Base-by-base conservation (phyloP, 345 rosid genomes). In the Streptanthus diversifolius region DNA sequence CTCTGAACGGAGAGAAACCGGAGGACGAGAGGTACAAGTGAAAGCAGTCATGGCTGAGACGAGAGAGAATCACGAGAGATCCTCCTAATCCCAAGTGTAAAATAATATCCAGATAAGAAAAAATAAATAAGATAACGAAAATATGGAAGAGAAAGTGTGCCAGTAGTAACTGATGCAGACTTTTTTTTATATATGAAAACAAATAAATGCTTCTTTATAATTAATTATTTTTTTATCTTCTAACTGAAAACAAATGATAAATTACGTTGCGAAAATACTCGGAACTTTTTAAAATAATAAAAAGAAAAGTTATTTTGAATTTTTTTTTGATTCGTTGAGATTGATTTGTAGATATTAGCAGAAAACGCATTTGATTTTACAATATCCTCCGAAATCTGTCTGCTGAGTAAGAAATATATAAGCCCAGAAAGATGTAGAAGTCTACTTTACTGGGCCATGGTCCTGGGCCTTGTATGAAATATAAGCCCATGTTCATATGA, bases 1-100 rank as follows among this genome's bases (percentile, higher is more conserved):
- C 11, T 78, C 73, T 11, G 72, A 68, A 25, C 63, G 77, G 79
- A 77, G 77, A 52, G 83, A 70, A 48, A 69, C 44, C 43, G 71
- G 74, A 29, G 64, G 33, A 53, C 41, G 76, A 32, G 80, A 71
- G 51, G 82, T 74, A 22, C 79, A 73, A 52, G 84, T 24, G 65
- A 82, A 49, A 22, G 82, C 65, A 56, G 86, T 79, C 85, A 85
- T 85, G 48, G 72, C 29, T 41, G 27, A 19, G 66, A 12, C n/a
- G 60, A 74, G 73, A 47, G 71, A 63, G 53, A 15, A 35, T 29
- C 2, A 61, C 27, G 60, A 69, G 66, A 55, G 80, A 54, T 55
- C n/a, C 71, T 76, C 71, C 61, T 47, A 56, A 70, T 45, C 60
- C 61, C 63, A 70, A 63, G 41, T 63, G 66, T 61, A 19, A 30